These are phyloP conservation scores for Pogostemon cablin DNA, from an alignment of 257 asterid species.

Conservation along the genomic window DNA sequence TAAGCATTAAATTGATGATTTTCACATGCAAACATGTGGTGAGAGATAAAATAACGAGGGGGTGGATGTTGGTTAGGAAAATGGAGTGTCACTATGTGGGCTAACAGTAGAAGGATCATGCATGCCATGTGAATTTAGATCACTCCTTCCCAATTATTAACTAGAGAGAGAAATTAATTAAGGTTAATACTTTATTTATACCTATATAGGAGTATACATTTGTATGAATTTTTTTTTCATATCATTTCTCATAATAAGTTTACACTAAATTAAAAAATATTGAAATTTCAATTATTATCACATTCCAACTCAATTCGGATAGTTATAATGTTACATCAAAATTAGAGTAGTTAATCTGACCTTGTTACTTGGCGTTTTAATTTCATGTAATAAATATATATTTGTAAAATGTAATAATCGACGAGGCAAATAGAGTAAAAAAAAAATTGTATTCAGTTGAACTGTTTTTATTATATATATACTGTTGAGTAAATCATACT, in stretches of 20 bases:
- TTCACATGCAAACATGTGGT: conserved; percentile 47
- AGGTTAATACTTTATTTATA: neutral
- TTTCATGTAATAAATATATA: no score
- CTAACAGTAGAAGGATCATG: conserved; percentile 30
- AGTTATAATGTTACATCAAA: neutral
- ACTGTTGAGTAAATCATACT: neutral
- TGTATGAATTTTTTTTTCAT: neutral
- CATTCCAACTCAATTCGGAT: neutral
- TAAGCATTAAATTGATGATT: conserved; percentile 5
- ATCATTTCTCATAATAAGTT: neutral
- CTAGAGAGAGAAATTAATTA: neutral
- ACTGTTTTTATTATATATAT: no score
- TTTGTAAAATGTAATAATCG: no score
- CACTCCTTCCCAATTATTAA: conserved; percentile 11
- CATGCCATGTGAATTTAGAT: conserved; percentile 39
- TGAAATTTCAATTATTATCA: neutral
- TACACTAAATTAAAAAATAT: neutral
- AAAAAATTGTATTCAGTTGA: no score
- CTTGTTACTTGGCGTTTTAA: no score
- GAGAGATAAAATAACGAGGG: conserved; percentile 1
- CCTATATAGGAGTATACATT: neutral
- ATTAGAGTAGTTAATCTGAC: no score
- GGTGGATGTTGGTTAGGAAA: conserved; percentile 12
- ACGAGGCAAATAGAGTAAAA: no score
- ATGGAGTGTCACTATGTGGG: conserved; percentile 37